Percentiles rank a stretch among this genome's conserved stretches.
These are phyloP conservation scores for Leccinum olivaceopallidum DNA, from an alignment of 768 basidiomycete species.

Conservation along the genomic window DNA sequence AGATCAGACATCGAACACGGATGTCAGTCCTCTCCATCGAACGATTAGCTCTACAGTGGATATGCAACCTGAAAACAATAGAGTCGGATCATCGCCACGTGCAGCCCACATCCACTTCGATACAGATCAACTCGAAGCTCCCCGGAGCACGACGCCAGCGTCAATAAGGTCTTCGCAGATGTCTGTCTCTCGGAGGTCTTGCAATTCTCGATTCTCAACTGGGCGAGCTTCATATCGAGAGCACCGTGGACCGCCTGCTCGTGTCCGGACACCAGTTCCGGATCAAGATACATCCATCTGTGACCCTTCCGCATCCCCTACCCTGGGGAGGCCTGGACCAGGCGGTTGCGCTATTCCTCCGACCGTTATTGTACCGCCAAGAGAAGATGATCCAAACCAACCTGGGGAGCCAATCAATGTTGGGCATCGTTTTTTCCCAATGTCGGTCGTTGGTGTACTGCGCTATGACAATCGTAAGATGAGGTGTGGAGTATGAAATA, in stretches of 20 bases:
- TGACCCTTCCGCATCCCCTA: not conserved
- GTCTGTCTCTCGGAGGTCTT: conserved; percentile 19
- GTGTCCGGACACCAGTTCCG: conserved; percentile 10
- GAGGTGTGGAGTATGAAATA: conserved; percentile 9
- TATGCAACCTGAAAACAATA: not conserved
- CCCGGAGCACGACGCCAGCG: conserved; percentile 10
- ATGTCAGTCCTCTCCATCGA: conserved; percentile 3
- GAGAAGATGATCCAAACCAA: conserved; percentile 1
- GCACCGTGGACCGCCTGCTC: conserved; percentile 18
- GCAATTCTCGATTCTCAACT: conserved; percentile 14
- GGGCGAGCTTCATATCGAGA: conserved; percentile 26
- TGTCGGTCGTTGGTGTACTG: conserved; percentile 11
- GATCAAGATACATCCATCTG: not conserved
- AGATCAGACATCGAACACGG: not conserved
- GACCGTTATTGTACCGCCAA: conserved; percentile 7
- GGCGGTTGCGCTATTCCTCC: not conserved
- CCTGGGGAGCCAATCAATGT: conserved; percentile 6
- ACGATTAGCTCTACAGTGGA: not conserved
- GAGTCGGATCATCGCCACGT: not conserved
- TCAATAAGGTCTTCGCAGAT: conserved; percentile 3
- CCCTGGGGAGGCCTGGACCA: not conserved
- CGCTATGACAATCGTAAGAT: conserved; percentile 8
- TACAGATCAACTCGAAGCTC: not conserved
- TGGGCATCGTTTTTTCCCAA: conserved; percentile 15
- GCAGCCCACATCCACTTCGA: not conserved